phyloP scores from a whole-genome alignment of 2,329 filamentous ascomycete genomes.

The Fusarium liriodendri region DNA sequence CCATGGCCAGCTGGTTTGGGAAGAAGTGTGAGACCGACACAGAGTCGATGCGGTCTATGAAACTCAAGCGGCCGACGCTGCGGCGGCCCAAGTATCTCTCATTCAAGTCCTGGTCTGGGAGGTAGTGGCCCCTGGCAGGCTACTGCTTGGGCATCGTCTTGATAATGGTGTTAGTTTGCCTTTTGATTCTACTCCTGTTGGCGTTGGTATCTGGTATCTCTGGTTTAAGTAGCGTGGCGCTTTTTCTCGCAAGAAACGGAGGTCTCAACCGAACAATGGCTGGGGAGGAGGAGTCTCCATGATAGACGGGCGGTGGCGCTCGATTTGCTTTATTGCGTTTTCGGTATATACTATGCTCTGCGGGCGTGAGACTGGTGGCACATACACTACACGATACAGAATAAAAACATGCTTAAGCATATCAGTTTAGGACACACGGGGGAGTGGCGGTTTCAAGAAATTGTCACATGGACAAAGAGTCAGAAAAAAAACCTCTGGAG shows the following conservation, averaged over 20 bases:
- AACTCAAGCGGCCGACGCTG: slow-evolving; percentile 46
- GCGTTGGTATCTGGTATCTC: neutral
- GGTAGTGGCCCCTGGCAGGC: slow-evolving; percentile 34
- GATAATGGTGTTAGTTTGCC: neutral
- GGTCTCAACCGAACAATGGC: neutral
- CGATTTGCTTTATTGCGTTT: neutral
- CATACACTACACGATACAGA: slow-evolving; percentile 17
- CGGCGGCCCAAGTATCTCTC: slow-evolving; percentile 47
- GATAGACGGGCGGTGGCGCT: slow-evolving; percentile 1
- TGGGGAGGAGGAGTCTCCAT: neutral
- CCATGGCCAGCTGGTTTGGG: slow-evolving; percentile 56
- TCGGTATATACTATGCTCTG: slow-evolving; percentile 5
- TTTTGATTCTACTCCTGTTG: slow-evolving; percentile 4
- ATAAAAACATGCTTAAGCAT: slow-evolving; percentile 13
- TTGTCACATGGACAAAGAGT: neutral
- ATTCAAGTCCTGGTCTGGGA: slow-evolving; percentile 48
- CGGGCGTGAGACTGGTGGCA: neutral
- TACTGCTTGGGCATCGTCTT: neutral
- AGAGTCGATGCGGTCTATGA: slow-evolving; percentile 51
- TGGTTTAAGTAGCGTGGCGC: slow-evolving; percentile 26
- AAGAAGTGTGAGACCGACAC: slow-evolving; percentile 51
- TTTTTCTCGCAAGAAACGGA: slow-evolving; percentile 12
- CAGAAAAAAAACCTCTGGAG: neutral
- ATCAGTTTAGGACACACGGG: neutral
- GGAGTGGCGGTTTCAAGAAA: slow-evolving; percentile 6